A percentile compares a stretch with the other conserved stretches of the same genome.
These are phyloP conservation scores for Omphalea diandra DNA, from an alignment of 441 rosid species.

Conservation along the genomic window DNA sequence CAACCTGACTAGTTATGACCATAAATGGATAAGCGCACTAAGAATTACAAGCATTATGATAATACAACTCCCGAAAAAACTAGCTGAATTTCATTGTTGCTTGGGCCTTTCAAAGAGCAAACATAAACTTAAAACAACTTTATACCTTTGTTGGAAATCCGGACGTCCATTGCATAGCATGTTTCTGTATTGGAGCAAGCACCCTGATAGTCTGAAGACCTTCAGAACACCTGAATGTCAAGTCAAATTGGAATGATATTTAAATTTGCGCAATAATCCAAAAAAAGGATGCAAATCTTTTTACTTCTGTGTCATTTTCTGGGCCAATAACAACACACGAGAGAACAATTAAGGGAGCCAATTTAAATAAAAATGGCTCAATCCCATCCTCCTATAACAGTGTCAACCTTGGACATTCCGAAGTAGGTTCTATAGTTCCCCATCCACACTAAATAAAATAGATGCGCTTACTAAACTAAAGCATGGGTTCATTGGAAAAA, in stretches of 20 bases:
- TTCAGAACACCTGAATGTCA: constrained; percentile 69
- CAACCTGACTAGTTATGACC: too few species aligned
- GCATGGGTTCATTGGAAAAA: neutral
- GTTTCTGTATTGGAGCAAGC: constrained; percentile 87
- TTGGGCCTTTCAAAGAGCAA: neutral
- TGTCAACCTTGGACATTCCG: neutral
- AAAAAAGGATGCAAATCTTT: neutral
- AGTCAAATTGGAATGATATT: constrained; percentile 1
- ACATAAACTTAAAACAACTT: constrained; percentile 1
- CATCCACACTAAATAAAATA: neutral
- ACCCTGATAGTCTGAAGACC: constrained; percentile 79
- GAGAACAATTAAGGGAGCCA: neutral
- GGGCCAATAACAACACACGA: neutral
- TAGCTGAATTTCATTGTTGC: neutral
- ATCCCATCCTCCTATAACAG: neutral
- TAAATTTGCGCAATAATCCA: neutral
- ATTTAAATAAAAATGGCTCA: neutral
- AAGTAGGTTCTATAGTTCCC: neutral
- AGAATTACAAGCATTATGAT: neutral
- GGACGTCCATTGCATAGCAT: constrained; percentile 78
- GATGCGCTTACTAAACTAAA: constrained; percentile 10
- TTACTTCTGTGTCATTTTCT: neutral
- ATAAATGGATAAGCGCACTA: too few species aligned
- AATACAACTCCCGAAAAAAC: neutral
- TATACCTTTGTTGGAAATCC: constrained; percentile 95